Evolutionary conservation across 768 basidiomycete species (phyloP).

Genomic region (Suillus occidentalis): DNA sequence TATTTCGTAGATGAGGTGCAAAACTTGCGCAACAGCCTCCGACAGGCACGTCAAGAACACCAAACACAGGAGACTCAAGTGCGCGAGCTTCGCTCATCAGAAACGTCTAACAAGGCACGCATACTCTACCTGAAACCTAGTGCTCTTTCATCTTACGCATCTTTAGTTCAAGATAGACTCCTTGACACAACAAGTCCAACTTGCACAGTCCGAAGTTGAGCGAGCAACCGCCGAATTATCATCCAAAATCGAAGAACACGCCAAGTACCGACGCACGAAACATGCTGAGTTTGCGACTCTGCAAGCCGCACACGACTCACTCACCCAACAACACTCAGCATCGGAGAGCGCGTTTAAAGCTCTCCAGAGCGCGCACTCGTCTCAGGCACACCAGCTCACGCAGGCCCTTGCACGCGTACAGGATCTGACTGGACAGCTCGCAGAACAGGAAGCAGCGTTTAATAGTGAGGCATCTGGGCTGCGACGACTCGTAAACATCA

Average conservation of each 20-base stretch:
- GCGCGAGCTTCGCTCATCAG: slow-evolving; percentile 70
- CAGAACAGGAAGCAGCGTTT: slow-evolving; percentile 84
- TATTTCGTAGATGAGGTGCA: slow-evolving; percentile 63
- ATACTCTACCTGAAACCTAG: background rate
- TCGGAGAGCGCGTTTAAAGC: slow-evolving; percentile 69
- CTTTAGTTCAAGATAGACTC: slow-evolving; percentile 84
- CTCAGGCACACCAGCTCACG: slow-evolving; percentile 73
- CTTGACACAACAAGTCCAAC: slow-evolving; percentile 75
- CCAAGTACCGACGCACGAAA: slow-evolving; percentile 79
- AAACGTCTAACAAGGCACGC: slow-evolving; percentile 73
- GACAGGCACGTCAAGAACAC: slow-evolving; percentile 74
- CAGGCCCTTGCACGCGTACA: slow-evolving; percentile 76
- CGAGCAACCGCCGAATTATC: slow-evolving; percentile 68
- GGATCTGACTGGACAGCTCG: slow-evolving; percentile 72
- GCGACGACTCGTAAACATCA: slow-evolving; percentile 73
- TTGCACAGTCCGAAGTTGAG: slow-evolving; percentile 74
- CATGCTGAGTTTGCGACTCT: slow-evolving; percentile 75
- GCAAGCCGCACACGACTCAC: slow-evolving; percentile 74
- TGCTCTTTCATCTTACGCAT: background rate
- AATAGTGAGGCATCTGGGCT: slow-evolving; percentile 73
- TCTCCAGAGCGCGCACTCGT: slow-evolving; percentile 67
- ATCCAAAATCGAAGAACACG: slow-evolving; percentile 77
- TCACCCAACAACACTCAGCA: slow-evolving; percentile 65
- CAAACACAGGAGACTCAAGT: slow-evolving; percentile 65
- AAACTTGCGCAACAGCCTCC: slow-evolving; percentile 64